Evolutionary conservation across 805 yeast genomes (phyloP).

Genomic region (Kregervanrija pseudodelftensis): DNA sequence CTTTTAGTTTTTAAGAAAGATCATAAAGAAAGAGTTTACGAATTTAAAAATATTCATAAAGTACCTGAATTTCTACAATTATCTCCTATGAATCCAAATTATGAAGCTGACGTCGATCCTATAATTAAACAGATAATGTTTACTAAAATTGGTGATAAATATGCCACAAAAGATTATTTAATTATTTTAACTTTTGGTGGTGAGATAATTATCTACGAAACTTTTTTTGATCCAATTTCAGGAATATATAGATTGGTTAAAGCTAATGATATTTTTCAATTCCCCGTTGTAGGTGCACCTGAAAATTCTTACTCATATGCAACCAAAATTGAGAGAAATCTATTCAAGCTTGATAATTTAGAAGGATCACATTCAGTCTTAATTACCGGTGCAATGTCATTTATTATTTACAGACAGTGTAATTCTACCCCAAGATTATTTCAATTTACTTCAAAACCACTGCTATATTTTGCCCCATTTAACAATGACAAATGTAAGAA

Average conservation of each 20-base stretch:
- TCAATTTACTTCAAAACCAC: slow-evolving; percentile 57
- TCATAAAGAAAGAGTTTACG: slow-evolving; percentile 46
- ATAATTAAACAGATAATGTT: slow-evolving; percentile 62
- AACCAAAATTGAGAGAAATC: slow-evolving; percentile 59
- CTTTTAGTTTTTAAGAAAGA: slow-evolving; percentile 55
- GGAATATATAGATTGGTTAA: slow-evolving; percentile 37
- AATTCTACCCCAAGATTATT: slow-evolving; percentile 59
- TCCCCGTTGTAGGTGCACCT: slow-evolving; percentile 68
- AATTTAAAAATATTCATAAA: slow-evolving; percentile 41
- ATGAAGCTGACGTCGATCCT: slow-evolving; percentile 59
- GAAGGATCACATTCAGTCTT: slow-evolving; percentile 55
- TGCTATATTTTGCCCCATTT: slow-evolving; percentile 59
- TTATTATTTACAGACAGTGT: slow-evolving; percentile 55
- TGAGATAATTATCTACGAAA: slow-evolving; percentile 61
- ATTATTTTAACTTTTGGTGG: slow-evolving; percentile 76
- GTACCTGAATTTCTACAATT: slow-evolving; percentile 38
- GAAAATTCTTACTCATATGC: slow-evolving; percentile 68
- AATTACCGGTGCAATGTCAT: slow-evolving; percentile 70
- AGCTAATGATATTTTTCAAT: slow-evolving; percentile 35
- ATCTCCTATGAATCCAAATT: slow-evolving; percentile 40
- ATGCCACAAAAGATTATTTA: slow-evolving; percentile 51
- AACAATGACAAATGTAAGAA: slow-evolving; percentile 25
- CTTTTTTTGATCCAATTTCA: slow-evolving; percentile 33
- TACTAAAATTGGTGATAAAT: slow-evolving; percentile 55
- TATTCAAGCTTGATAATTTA: slow-evolving; percentile 50